Base-by-base conservation (phyloP, 2,329 filamentous ascomycete species). In the Ceratocystis papillata region DNA sequence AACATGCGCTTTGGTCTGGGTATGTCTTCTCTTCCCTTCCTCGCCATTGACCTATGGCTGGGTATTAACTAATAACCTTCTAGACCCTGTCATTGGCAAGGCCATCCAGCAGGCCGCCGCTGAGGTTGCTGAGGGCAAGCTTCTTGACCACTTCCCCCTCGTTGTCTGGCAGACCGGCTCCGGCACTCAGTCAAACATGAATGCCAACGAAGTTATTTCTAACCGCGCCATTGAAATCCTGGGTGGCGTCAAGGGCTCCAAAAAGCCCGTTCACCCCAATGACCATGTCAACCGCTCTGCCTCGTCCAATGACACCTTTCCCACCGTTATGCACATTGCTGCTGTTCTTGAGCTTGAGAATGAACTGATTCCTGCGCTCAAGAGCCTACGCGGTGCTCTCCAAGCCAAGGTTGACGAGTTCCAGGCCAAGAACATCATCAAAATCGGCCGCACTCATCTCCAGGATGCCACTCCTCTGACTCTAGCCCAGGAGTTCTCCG, bases 281-380 rank as follows among this genome's bases (percentile, higher is more conserved):
- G 94, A 99, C 81, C 94, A 99, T 77, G 94, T 99, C 78, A 99
- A 99, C 85, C 96, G 96, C 86, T 95, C 89, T 70, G 94, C 94
- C 72, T 96, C 91, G 62, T 97, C 94, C 73, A 99, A 99, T 81
- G 94, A 99, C 76, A 96, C 93, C 72, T 99, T 99, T 85, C 94
- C 94, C 53, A 97, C 94, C 71, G 94, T 96, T 75, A 99, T 99
- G 94, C 94, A 97, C 82, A 96, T 99, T 75, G 93, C 94, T 68
- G 93, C 93, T 69, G 92, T 97, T 62, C 83, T 97, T 68, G 94
- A 97, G 77, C 83, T 96, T 68, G 91, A 96, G 79, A 83, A 87
- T 74, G 83, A 87, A 72, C 86, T 99, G 59, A 79, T 97, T 20
- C 94, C 94, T 48, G 83, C 90, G 62, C 82, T 97, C 69, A 86